Conservation (phyloP, 257 asterid species). For the Prunella vulgaris region DNA sequence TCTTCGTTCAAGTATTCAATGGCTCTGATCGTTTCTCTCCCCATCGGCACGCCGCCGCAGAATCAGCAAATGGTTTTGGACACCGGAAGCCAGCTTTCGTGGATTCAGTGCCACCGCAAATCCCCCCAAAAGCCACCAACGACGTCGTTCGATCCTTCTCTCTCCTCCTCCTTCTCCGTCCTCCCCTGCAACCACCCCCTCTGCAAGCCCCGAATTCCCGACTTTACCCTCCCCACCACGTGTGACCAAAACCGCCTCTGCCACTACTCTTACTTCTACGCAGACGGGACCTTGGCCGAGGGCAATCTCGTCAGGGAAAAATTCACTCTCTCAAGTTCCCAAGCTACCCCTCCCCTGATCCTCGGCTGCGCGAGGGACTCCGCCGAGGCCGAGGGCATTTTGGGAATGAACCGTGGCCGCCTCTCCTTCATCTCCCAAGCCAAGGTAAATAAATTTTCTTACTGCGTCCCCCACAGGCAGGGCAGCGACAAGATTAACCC, state of each 20-base stretch:
- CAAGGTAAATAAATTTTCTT: constrained; percentile 56
- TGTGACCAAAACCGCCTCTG: constrained; percentile 74
- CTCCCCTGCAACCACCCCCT: constrained; percentile 70
- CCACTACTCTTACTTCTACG: constrained; percentile 80
- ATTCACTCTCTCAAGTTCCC: constrained; percentile 49
- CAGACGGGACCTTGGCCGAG: constrained; percentile 85
- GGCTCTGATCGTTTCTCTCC: constrained; percentile 76
- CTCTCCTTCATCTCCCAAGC: constrained; percentile 73
- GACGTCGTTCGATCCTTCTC: constrained; percentile 67
- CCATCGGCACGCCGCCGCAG: constrained; percentile 93
- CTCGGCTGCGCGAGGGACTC: constrained; percentile 69
- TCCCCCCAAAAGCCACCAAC: constrained; percentile 36
- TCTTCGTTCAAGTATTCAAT: constrained; percentile 63
- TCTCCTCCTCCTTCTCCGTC: constrained; percentile 66
- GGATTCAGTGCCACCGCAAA: constrained; percentile 75
- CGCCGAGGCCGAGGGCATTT: constrained; percentile 64
- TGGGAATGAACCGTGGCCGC: constrained; percentile 84
- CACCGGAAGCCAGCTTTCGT: constrained; percentile 90
- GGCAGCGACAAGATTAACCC: constrained; percentile 25
- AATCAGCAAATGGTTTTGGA: constrained; percentile 73
- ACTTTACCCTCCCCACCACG: constrained; percentile 75
- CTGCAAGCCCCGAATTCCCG: constrained; percentile 81
- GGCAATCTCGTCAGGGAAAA: constrained; percentile 78
- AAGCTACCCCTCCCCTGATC: constrained; percentile 64
- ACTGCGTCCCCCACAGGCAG: constrained; percentile 61